Percentiles rank a stretch among this genome's conserved stretches.
Conservation (phyloP, 2,329 filamentous ascomycete genomes). For the Pestalotiopsis sp. region DNA sequence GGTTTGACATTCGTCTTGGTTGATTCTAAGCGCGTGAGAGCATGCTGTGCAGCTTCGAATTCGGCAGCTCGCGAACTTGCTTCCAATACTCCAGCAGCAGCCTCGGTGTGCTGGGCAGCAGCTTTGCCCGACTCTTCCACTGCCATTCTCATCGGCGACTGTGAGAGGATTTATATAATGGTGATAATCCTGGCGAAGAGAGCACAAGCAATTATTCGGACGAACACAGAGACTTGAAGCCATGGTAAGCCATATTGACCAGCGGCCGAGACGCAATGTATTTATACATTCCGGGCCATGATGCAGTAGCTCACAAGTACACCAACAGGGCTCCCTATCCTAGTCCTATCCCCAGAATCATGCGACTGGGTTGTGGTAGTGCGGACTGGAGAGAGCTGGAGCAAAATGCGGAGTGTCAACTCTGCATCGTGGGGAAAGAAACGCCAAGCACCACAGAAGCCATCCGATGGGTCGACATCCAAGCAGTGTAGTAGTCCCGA, state of each 20-base stretch:
- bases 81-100: background rate
- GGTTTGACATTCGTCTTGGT: constrained; percentile 13
- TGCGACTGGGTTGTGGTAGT: background rate
- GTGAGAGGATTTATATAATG: background rate
- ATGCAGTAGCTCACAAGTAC: no score
- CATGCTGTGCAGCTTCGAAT: constrained; percentile 15
- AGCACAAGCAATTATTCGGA: background rate
- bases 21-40: constrained; percentile 11
- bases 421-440: background rate
- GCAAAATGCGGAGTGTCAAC: background rate
- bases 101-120: background rate
- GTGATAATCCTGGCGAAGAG: background rate
- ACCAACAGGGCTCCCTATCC: no score
- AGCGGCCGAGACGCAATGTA: background rate
- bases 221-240: background rate
- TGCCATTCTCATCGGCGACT: background rate
- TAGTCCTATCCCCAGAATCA: background rate
- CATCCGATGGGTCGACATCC: background rate
- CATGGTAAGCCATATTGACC: background rate
- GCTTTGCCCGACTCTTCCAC: background rate
- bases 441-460: background rate
- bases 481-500: background rate
- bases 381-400: background rate
- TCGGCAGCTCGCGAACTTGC: constrained; percentile 1
- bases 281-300: background rate